Conservation (phyloP, 2,329 filamentous ascomycete genomes). For the Emergomyces pasteurianus region DNA sequence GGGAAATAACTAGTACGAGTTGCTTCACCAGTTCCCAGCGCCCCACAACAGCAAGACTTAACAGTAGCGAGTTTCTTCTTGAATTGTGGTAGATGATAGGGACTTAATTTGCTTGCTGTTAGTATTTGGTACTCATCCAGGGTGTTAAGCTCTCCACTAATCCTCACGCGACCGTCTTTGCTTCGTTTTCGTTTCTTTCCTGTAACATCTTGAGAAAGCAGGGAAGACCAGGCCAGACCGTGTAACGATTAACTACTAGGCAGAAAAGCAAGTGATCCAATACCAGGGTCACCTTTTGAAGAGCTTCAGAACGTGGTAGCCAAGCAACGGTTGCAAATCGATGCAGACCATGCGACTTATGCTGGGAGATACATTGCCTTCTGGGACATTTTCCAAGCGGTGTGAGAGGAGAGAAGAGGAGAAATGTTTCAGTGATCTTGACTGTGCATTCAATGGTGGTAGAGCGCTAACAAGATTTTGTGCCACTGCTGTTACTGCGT, state of each 20-base stretch:
- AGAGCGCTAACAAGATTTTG: background rate
- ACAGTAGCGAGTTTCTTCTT: background rate
- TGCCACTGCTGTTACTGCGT: background rate
- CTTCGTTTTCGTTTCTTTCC: background rate
- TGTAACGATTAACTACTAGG: background rate
- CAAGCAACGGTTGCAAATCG: background rate
- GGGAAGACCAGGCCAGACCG: background rate
- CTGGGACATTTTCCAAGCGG: background rate
- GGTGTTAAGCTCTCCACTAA: background rate
- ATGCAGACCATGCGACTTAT: background rate
- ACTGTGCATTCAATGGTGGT: background rate
- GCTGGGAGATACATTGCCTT: background rate
- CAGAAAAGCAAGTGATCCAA: background rate
- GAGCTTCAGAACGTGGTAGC: background rate
- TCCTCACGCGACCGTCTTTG: background rate
- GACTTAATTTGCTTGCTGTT: background rate
- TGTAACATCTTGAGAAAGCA: background rate
- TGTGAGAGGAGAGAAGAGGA: background rate
- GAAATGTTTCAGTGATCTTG: background rate
- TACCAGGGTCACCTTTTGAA: background rate
- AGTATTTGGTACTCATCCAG: background rate
- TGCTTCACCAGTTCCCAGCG: no score
- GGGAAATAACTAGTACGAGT: background rate
- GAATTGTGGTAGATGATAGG: background rate
- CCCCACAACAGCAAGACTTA: background rate